phyloP scores from a whole-genome alignment of 1,284 basidiomycete genomes.

The Fereydounia khargensis region DNA sequence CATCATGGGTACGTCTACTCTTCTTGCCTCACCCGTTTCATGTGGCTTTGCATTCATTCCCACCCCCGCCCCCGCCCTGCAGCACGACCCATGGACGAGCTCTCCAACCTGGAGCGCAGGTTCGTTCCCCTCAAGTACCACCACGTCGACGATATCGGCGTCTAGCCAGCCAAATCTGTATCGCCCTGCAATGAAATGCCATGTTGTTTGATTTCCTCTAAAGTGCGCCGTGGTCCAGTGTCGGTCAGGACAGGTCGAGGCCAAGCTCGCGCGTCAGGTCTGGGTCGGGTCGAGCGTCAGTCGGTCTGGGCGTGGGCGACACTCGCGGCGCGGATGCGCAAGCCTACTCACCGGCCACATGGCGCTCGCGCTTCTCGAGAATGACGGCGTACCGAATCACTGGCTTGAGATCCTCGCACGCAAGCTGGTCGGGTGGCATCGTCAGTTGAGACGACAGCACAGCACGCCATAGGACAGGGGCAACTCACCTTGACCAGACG shows the following conservation, averaged over 20 bases:
- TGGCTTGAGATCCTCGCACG: constrained; percentile 66
- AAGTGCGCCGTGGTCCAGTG: no score
- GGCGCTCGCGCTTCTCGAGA: constrained; percentile 66
- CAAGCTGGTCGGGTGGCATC: constrained; percentile 36
- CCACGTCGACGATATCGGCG: constrained; percentile 14
- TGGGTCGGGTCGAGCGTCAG: not conserved
- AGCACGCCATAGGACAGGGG: no score
- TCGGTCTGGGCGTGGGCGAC: not conserved
- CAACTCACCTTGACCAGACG: constrained; percentile 68
- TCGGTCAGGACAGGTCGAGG: not conserved
- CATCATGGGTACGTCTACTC: constrained; percentile 8
- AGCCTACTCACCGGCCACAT: constrained; percentile 41
- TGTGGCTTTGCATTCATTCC: no score
- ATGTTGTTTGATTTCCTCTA: no score
- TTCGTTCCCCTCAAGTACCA: constrained; percentile 22
- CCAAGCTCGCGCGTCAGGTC: constrained; percentile 19
- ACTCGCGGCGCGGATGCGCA: not conserved
- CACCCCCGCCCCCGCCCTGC: no score
- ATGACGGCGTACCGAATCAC: constrained; percentile 70
- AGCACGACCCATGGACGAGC: constrained; percentile 11
- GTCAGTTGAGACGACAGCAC: no score
- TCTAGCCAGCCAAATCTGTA: no score
- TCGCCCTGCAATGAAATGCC: no score
- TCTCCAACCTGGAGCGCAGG: constrained; percentile 6
- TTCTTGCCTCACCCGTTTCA: no score